Conservation (phyloP, 2,329 filamentous ascomycete genomes). For the Aspergillus intermedius region DNA sequence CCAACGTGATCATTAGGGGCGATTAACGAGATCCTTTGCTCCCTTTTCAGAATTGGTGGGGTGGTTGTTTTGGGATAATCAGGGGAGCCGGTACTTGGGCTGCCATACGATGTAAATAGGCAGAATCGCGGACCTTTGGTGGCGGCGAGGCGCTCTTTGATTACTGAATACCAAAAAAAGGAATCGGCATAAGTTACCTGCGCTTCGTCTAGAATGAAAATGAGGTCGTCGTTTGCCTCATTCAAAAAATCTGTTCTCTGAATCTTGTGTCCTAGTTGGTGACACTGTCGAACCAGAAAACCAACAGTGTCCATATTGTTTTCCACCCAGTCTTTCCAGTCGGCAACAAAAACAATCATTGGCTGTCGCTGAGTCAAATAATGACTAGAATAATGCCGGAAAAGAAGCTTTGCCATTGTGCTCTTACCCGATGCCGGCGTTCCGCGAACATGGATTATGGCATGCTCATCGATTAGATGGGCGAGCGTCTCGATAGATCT, state of each 20-base stretch:
- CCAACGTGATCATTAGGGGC: background rate
- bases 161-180: slow-evolving; percentile 4
- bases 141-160: slow-evolving; percentile 2
- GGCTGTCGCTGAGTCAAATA: background rate
- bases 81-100: background rate
- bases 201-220: slow-evolving; percentile 8
- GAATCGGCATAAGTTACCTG: slow-evolving; percentile 5
- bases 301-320: background rate
- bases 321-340: background rate
- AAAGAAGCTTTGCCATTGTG: slow-evolving; percentile 6
- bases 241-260: background rate
- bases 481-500: slow-evolving; percentile 2
- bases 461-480: slow-evolving; percentile 3
- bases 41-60: slow-evolving; percentile 1
- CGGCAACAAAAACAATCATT: background rate
- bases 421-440: slow-evolving; percentile 7
- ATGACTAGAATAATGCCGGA: background rate
- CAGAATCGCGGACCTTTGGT: slow-evolving; percentile 4
- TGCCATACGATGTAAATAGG: slow-evolving; percentile 8
- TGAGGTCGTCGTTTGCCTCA: slow-evolving; percentile 2
- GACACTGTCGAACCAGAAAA: slow-evolving; percentile 1
- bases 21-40: slow-evolving; percentile 6
- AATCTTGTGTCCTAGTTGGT: background rate
- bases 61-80: background rate
- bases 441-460: slow-evolving; percentile 4